Conservation (phyloP, 192 early-diverging fungal genomes). For the Coemansia sp. region DNA sequence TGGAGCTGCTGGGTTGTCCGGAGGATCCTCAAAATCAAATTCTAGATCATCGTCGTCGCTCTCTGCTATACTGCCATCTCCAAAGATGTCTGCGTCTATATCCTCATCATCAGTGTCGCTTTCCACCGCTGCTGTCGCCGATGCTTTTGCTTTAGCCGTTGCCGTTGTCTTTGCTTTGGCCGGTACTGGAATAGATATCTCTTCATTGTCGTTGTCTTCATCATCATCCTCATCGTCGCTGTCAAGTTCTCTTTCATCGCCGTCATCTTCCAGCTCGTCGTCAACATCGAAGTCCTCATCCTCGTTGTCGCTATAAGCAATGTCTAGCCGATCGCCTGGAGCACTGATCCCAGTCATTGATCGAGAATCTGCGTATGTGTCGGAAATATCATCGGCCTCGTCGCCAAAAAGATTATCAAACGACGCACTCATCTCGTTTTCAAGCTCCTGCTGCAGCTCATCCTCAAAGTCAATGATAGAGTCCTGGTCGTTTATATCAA, state of each 20-base stretch:
- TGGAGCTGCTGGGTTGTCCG: background rate
- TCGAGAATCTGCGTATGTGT: conserved; percentile 15
- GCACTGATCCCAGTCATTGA: conserved; percentile 27
- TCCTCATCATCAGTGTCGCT: conserved; percentile 24
- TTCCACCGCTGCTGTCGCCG: conserved; percentile 1
- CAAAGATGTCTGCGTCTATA: conserved; percentile 38
- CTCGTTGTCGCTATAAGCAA: conserved; percentile 6
- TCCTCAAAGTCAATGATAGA: conserved; percentile 45
- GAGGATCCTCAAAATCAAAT: conserved; percentile 42
- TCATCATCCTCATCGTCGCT: conserved; percentile 13
- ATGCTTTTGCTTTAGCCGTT: background rate
- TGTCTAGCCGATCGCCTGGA: conserved; percentile 7
- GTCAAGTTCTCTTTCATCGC: background rate
- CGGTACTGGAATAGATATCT: too few species aligned
- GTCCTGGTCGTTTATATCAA: conserved; percentile 31
- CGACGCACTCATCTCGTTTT: conserved; percentile 53
- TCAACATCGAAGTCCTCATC: conserved; percentile 3
- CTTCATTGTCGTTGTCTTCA: conserved; percentile 1
- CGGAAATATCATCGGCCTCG: conserved; percentile 14
- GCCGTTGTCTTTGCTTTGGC: background rate
- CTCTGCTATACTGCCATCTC: conserved; percentile 24
- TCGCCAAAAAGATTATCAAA: conserved; percentile 48
- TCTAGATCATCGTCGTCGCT: conserved; percentile 29
- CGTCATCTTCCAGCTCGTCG: background rate
- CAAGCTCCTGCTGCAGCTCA: conserved; percentile 52